Evolutionary conservation across 108 stramenopile species (phyloP).

Genomic region (Poteriospumella lacustris): DNA sequence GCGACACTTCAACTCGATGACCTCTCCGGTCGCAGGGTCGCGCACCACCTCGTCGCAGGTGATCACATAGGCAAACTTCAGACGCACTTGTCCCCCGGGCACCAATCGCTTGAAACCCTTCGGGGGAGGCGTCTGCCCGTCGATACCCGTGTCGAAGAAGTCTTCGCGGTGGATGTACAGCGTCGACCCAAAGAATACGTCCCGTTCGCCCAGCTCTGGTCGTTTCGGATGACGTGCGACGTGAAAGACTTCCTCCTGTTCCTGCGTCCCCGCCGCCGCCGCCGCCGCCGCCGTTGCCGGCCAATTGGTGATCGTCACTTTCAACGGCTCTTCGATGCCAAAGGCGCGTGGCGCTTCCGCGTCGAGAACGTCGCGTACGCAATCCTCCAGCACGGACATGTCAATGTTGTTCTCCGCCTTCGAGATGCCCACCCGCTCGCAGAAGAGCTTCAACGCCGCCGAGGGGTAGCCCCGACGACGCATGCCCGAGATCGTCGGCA

Average conservation of each 20-base stretch:
- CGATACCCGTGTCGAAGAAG: conserved; percentile 70
- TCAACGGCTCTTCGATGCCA: conserved; percentile 70
- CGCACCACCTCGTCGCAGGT: conserved; percentile 70
- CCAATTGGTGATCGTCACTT: conserved; percentile 76
- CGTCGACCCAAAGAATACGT: conserved; percentile 73
- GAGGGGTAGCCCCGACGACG: conserved; percentile 78
- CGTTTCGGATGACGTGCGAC: conserved; percentile 75
- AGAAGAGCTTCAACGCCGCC: conserved; percentile 69
- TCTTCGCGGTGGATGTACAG: conserved; percentile 73
- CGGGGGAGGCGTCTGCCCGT: conserved; percentile 41
- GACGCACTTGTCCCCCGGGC: conserved; percentile 64
- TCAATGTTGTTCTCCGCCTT: conserved; percentile 82
- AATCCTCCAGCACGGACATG: conserved; percentile 71
- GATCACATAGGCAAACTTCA: conserved; percentile 80
- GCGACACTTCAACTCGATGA: conserved; percentile 54
- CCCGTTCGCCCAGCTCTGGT: conserved; percentile 47
- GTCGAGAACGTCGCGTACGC: conserved; percentile 72
- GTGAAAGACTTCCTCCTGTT: conserved; percentile 56
- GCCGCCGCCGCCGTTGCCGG: background rate
- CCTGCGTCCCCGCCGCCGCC: no score
- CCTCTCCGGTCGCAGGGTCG: conserved; percentile 60
- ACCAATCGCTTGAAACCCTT: conserved; percentile 79
- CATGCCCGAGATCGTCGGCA: conserved; percentile 68
- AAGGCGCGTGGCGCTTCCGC: conserved; percentile 67
- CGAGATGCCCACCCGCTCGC: conserved; percentile 78